phyloP scores from a whole-genome alignment of 495 filamentous ascomycete species.

The Cenococcum geophilum region DNA sequence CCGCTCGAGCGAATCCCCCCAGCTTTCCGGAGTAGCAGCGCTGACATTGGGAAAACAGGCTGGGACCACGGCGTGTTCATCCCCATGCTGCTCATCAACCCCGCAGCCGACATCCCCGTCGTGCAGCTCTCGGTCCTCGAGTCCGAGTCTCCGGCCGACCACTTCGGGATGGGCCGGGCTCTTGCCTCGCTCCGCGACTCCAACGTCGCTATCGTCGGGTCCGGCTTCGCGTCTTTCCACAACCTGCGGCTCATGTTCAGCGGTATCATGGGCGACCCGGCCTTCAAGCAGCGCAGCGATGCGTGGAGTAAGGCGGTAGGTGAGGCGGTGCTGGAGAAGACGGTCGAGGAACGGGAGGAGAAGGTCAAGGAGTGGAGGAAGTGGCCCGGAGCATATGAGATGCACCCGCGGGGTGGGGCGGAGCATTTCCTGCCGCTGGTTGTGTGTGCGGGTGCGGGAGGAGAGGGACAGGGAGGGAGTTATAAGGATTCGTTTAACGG shows the following conservation, averaged over 20 bases:
- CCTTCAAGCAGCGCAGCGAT: constrained; percentile 24
- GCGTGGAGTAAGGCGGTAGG: constrained; percentile 30
- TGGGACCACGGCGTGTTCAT: constrained; percentile 43
- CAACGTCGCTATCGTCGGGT: constrained; percentile 36
- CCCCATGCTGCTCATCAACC: constrained; percentile 35
- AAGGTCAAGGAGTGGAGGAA: constrained; percentile 31
- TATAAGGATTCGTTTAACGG: constrained; percentile 39
- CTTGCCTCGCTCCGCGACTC: constrained; percentile 27
- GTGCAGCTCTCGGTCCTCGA: constrained; percentile 35
- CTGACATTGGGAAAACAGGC: too few species aligned
- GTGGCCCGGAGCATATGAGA: constrained; percentile 32
- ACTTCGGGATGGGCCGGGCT: constrained; percentile 34
- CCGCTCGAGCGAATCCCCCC: background rate
- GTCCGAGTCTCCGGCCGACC: constrained; percentile 30
- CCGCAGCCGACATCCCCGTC: constrained; percentile 33
- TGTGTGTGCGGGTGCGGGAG: constrained; percentile 34
- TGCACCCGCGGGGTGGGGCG: constrained; percentile 34
- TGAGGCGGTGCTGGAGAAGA: constrained; percentile 23
- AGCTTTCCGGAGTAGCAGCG: too few species aligned
- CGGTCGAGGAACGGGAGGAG: constrained; percentile 20
- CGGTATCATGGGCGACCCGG: constrained; percentile 13
- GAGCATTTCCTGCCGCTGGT: constrained; percentile 37
- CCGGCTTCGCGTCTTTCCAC: constrained; percentile 36
- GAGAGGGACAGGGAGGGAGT: constrained; percentile 29
- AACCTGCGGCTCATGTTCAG: constrained; percentile 34